These are phyloP conservation scores for Clarireedia paspali DNA, from an alignment of 2,329 filamentous ascomycete species.

Conservation along the genomic window DNA sequence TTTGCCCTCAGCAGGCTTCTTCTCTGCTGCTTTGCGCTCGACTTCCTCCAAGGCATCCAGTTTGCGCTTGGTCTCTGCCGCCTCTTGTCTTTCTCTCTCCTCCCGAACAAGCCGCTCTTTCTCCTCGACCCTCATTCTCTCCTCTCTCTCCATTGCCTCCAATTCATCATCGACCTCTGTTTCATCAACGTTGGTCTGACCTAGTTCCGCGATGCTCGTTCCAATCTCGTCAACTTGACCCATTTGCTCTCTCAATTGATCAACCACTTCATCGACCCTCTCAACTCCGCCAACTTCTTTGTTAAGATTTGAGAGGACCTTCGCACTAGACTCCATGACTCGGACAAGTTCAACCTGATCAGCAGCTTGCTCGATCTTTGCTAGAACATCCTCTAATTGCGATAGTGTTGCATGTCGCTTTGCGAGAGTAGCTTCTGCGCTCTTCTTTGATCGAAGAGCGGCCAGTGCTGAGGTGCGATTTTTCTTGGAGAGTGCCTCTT, in stretches of 20 bases:
- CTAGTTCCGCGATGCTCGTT: constrained; percentile 61
- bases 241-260: constrained; percentile 72
- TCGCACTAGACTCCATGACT: constrained; percentile 72
- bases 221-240: constrained; percentile 74
- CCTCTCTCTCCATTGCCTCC: constrained; percentile 55
- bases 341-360: constrained; percentile 78
- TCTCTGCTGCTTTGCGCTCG: constrained; percentile 18
- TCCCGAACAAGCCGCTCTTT: constrained; percentile 25
- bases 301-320: constrained; percentile 66
- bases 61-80: constrained; percentile 24
- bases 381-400: constrained; percentile 76
- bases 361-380: constrained; percentile 76
- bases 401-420: constrained; percentile 64
- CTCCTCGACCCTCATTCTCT: constrained; percentile 36
- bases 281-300: constrained; percentile 69
- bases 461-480: constrained; percentile 70
- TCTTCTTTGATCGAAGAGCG: constrained; percentile 74
- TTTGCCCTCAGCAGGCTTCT: constrained; percentile 8
- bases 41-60: constrained; percentile 23
- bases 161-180: constrained; percentile 82
- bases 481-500: constrained; percentile 62
- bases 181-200: constrained; percentile 58
- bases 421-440: constrained; percentile 65
- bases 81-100: constrained; percentile 24
- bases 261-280: constrained; percentile 67